phyloP scores from a whole-genome alignment of 2,329 filamentous ascomycete genomes.

The Verticillium tricorpus region DNA sequence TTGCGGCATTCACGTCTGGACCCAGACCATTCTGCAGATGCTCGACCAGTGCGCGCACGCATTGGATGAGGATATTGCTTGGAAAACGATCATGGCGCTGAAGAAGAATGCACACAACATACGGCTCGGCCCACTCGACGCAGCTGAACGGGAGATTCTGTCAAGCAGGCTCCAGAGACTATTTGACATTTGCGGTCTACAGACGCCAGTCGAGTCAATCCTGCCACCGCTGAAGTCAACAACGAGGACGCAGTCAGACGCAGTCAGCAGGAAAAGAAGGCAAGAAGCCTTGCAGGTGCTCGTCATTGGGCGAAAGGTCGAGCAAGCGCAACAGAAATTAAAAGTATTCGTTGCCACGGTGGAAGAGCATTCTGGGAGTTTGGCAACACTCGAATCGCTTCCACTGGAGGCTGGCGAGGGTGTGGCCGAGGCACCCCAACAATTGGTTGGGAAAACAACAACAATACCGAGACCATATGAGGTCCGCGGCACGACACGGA shows the following conservation, averaged over 20 bases:
- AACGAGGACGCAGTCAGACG: not conserved
- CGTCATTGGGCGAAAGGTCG: constrained; percentile 5
- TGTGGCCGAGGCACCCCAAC: not conserved
- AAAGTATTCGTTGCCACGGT: not conserved
- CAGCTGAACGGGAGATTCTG: constrained; percentile 7
- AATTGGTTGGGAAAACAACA: not conserved
- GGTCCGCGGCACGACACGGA: not conserved
- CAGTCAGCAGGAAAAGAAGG: not conserved
- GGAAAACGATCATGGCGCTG: not conserved
- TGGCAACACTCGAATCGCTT: not conserved
- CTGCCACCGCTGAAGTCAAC: constrained; percentile 17
- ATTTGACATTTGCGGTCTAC: constrained; percentile 27
- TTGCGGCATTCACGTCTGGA: constrained; percentile 26
- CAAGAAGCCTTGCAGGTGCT: not conserved
- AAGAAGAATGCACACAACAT: not conserved
- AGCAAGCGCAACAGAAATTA: not conserved
- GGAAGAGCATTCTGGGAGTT: not conserved
- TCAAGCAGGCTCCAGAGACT: constrained; percentile 23
- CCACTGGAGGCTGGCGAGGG: not conserved
- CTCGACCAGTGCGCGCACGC: constrained; percentile 36
- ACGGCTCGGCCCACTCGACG: not conserved
- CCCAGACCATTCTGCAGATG: constrained; percentile 27
- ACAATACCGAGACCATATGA: not conserved
- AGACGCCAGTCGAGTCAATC: not conserved
- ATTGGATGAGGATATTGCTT: constrained; percentile 24